phyloP scores from a whole-genome alignment of 2,329 filamentous ascomycete genomes.

The Ceratocystis alfenasii region DNA sequence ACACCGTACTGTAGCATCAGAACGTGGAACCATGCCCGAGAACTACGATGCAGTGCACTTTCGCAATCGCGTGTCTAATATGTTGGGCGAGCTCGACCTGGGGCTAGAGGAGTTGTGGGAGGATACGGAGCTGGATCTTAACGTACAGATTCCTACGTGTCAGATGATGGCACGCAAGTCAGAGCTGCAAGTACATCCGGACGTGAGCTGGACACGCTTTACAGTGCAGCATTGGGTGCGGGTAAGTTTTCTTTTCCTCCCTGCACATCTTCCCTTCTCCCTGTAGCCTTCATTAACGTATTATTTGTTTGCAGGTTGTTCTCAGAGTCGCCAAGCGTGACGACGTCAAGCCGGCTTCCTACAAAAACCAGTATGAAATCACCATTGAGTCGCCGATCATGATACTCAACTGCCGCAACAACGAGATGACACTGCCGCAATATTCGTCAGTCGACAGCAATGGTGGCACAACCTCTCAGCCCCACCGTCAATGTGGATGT shows the following conservation, averaged over 20 bases:
- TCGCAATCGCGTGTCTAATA: slow-evolving; percentile 42
- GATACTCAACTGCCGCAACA: slow-evolving; percentile 85
- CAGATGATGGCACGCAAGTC: slow-evolving; percentile 69
- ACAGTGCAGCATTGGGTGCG: slow-evolving; percentile 96
- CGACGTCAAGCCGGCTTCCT: slow-evolving; percentile 55
- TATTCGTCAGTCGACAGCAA: slow-evolving; percentile 49
- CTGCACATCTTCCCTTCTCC: background rate
- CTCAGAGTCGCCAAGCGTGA: slow-evolving; percentile 83
- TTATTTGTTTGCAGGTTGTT: slow-evolving; percentile 53
- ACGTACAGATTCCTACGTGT: slow-evolving; percentile 81
- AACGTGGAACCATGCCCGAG: slow-evolving; percentile 31
- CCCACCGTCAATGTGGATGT: slow-evolving; percentile 42
- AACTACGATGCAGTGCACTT: slow-evolving; percentile 24
- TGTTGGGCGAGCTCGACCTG: slow-evolving; percentile 67
- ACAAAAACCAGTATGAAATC: slow-evolving; percentile 83
- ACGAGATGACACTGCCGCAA: slow-evolving; percentile 73
- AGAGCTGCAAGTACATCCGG: slow-evolving; percentile 59
- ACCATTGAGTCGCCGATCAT: slow-evolving; percentile 94
- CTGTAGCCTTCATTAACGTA: background rate
- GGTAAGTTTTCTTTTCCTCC: slow-evolving; percentile 37
- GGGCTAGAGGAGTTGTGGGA: slow-evolving; percentile 62
- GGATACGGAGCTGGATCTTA: slow-evolving; percentile 89
- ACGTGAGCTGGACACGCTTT: slow-evolving; percentile 87
- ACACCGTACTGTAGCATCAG: slow-evolving; percentile 42
- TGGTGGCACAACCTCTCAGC: slow-evolving; percentile 38